Evolutionary conservation across 2,329 filamentous ascomycete genomes (phyloP), one percentile per base, ranked within the genome.

Genomic region (Trichoderma polysporum): DNA sequence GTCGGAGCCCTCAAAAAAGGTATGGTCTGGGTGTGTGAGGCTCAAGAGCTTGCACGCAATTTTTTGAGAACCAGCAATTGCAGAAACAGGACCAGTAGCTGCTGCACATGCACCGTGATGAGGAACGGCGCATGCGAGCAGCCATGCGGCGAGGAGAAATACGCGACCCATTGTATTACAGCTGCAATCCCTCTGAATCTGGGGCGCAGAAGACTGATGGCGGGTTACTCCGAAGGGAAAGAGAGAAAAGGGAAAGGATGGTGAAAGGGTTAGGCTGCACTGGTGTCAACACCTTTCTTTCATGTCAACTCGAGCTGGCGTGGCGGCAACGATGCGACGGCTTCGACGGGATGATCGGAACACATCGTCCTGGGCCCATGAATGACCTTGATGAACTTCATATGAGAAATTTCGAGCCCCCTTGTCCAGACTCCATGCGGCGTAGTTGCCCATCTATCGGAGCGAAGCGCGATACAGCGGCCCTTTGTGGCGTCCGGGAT

Each of bases 241-340:
- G 50, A 12, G 50, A 53, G 27, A 53, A 53, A 33, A 53, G 50
- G 50, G 8, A 53, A 53, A 53, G 29, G 50, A 53, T 33, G 29
- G 54, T 58, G 25, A 58, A 58, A 58, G 54, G 54, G 33, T 58
- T 58, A 45, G 54, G 33, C 19, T 58, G 54, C 54, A 58, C 54
- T 58, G 54, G 54, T 58, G 33, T 41, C 25, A 58, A 37, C 19
- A 58, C 54, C 54, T 27, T 37, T 45, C 33, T 58, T 39, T 58
- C 8, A 45, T 45, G 54, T 35, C 19, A 58, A 58, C 54, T 58
- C 25, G 33, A 58, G 54, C 37, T 39, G 19, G 54, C 33, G 54
- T 58, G 33, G 54, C 33, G 39, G 54, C n/a, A 53, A 53, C 50
- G 27, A 33, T 53, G 50, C 50, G 50, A 53, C 50, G 50, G 49